Base-by-base conservation (phyloP, 1,284 basidiomycete species). In the Cystobasidium slooffiae region DNA sequence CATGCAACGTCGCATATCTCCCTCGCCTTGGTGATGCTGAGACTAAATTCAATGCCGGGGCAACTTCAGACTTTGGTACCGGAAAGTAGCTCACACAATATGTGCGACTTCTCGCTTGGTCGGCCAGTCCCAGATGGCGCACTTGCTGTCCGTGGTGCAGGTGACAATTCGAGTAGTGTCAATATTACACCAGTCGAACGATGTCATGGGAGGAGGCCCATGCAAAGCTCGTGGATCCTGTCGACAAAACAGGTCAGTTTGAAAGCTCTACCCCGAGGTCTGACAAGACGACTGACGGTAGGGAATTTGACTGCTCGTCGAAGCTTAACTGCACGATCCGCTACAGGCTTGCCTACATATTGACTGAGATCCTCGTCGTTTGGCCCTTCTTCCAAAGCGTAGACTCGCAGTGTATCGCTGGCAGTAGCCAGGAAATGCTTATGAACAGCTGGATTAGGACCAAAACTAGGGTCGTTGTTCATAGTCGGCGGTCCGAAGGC, bases 181-280 rank as follows among this genome's bases (percentile, higher is more conserved):
- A 79, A 93, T 90, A 79, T 92, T 89, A 81, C 95, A 97, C 94
- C 94, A 98, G 0, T 93, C 93, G 83, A 97, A 96, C 80, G 91
- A 93, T 14, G 94, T 98, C 76, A 97, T 84, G 95, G 95, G 5
- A 95, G 14, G 43, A 39, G 37, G 16, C n/a, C 41, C 24, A 39
- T 20, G 55, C 24, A 14, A 46, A 39, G 18, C 9, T 6, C 43
- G 39, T 14, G 1, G 86, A 91, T 80, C 83, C 95, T 94, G 82
- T 94, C 94, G 76, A 92, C 91, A 58, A 97, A 77, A 62, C 82
- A 80, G 31, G 82, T 83, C 62, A 83, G 76, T 65, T 82, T 80
- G 20, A 79, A 80, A 53, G 31, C 31, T 31, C 31, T 31, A 31
- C 31, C 31, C 1, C 31, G 31, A 31, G 31, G 31, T 31, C 31